Evolutionary conservation across 169 alveolate genomes (phyloP).

Genomic region (Plasmodium inui): DNA sequence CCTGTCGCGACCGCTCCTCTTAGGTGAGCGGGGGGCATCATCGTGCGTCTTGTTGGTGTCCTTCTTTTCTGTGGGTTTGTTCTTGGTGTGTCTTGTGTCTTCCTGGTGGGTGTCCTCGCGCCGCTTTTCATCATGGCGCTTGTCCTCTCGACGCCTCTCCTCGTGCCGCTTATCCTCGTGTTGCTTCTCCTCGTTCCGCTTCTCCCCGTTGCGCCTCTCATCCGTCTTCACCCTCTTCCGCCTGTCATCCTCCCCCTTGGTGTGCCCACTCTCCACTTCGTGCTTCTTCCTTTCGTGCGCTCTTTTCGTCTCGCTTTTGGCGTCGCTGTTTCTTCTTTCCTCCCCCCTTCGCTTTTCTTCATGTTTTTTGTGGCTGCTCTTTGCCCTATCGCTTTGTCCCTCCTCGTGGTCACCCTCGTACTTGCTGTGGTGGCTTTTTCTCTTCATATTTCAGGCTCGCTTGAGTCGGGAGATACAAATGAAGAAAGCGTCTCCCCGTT

Average conservation of each 20-base stretch:
- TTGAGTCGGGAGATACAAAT: neutral
- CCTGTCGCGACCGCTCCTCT: slow-evolving; percentile 29
- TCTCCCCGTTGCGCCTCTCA: neutral
- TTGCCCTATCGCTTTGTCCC: slow-evolving; percentile 38
- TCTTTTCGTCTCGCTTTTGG: neutral
- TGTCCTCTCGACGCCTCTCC: neutral
- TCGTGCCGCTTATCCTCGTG: neutral
- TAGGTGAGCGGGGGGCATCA: neutral
- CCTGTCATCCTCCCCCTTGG: slow-evolving; percentile 15
- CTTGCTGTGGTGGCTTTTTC: slow-evolving; percentile 23
- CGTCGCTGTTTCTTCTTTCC: slow-evolving; percentile 12
- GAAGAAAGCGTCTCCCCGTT: neutral
- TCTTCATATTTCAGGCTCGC: neutral
- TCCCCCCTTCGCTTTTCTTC: slow-evolving; percentile 4
- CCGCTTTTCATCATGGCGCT: neutral
- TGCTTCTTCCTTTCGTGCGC: slow-evolving; percentile 12
- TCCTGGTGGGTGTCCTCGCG: neutral
- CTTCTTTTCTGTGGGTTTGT: slow-evolving; percentile 12
- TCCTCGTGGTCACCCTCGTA: slow-evolving; percentile 1
- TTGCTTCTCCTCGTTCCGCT: neutral
- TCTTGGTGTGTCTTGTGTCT: neutral
- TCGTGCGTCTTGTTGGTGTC: slow-evolving; percentile 9
- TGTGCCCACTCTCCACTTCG: slow-evolving; percentile 6
- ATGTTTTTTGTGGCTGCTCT: slow-evolving; percentile 6
- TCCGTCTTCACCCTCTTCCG: slow-evolving; percentile 33